Base-by-base conservation (phyloP, 2,329 filamentous ascomycete genomes). In the Fusarium coicis region DNA sequence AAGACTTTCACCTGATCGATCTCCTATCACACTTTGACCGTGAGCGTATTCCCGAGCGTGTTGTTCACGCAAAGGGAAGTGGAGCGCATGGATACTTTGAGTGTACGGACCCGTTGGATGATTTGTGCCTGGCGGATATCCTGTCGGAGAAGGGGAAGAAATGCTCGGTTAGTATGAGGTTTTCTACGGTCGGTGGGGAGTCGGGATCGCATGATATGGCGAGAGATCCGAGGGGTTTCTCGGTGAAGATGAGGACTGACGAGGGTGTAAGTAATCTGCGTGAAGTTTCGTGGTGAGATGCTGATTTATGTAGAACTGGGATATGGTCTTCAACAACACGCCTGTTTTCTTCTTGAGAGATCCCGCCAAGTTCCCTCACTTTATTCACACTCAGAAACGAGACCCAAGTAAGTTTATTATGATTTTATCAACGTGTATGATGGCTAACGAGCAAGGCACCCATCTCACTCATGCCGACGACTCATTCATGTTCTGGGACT, bases 261-360 rank as follows among this genome's bases (percentile, higher is more conserved):
- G 71, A 73, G 11, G 70, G 71, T 6, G 68, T 70, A 59, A 61
- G 67, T 70, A 0, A 3, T 2, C 4, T 2, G 0, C 15, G 0
- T 18, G 14, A 7, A 7, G 7, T 40, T 4, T 1, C 5, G 34
- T 39, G 50, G 10, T 14, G 19, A 5, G 21, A 37, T 46, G 21
- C 57, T 68, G n/a, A 68, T 1, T 10, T 6, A 0, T 6, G 2
- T 0, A 66, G 56, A 74, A 57, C 0, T 26, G 60, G 7, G 71
- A 73, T 5, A 37, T 34, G 34, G 71, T 73, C 3, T 63, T 55
- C 15, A 73, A 73, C 19, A 93, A 93, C 79, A 93, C 91, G 0
- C 92, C 92, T 0, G 89, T 93, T 6, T 94, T 94, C 85, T 94
- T 94, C 82, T 78, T 93, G n/a, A 85, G 92, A 59, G 92, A 94